phyloP scores from a whole-genome alignment of 2,329 filamentous ascomycete genomes.

The Ascosphaera aggregata region DNA sequence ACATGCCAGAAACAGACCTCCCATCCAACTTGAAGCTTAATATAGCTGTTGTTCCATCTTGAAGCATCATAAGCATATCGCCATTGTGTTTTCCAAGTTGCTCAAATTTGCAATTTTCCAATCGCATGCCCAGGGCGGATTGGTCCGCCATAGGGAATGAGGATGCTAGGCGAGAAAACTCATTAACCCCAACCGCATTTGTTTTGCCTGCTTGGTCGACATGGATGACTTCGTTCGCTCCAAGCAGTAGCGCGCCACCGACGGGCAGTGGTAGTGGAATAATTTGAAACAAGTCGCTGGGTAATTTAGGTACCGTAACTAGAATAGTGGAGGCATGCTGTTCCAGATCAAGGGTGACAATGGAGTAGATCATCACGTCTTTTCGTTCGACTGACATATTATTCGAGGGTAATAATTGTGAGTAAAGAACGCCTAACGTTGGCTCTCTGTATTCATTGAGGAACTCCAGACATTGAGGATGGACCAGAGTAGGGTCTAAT shows the following conservation, averaged over 20 bases:
- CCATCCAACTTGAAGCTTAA: conserved; percentile 74
- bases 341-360: conserved; percentile 85
- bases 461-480: conserved; percentile 81
- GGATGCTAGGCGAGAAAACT: conserved; percentile 63
- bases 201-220: conserved; percentile 89
- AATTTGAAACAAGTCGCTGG: conserved; percentile 66
- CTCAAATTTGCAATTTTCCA: conserved; percentile 64
- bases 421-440: conserved; percentile 84
- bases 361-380: conserved; percentile 73
- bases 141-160: conserved; percentile 73
- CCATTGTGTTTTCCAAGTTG: conserved; percentile 52
- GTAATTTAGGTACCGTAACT: conserved; percentile 61
- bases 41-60: conserved; percentile 49
- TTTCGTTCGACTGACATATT: conserved; percentile 52
- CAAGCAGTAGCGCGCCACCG: conserved; percentile 69
- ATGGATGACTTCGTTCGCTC: conserved; percentile 78
- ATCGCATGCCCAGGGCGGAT: conserved; percentile 49
- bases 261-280: conserved; percentile 66
- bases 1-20: conserved; percentile 68
- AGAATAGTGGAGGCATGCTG: conserved; percentile 86
- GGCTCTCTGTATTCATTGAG: conserved; percentile 93
- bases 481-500: conserved; percentile 65
- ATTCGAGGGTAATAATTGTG: conserved; percentile 46
- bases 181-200: conserved; percentile 79
- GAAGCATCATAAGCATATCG: conserved; percentile 64